Base-by-base conservation (phyloP, 805 yeast genomes). In the Pichia scutulata region DNA sequence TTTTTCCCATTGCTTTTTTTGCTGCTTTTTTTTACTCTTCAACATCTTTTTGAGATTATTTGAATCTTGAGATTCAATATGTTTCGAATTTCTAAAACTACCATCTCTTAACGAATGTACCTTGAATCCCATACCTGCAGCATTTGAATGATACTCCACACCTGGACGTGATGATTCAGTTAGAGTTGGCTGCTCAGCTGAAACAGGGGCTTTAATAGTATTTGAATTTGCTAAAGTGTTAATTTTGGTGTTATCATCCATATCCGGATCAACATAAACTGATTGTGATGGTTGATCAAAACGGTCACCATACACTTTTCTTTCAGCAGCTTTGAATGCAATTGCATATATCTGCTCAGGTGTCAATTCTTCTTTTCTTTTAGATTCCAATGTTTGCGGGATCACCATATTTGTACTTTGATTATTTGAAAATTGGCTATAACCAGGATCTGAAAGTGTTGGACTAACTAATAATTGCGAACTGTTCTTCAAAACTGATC, bases 311-410 rank as follows among this genome's bases (percentile, higher is more conserved):
- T 80, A 80, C 1, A 81, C 85, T 51, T 71, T 78, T 52, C 70
- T 72, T 61, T 73, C 67, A 0, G 87, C 86, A 14, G 76, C 75
- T 54, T 75, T 75, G 53, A 75, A 68, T 0, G 86, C 86, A 55
- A 68, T 67, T 21, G 70, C 71, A 56, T 81, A 81, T 70, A 80
- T 68, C 54, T 80, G 83, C 40, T 72, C 76, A 23, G 75, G 75
- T 25, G 77, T 61, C 41, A 63, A 56, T 41, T 57, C 43, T 2
- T 40, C 44, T 2, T 40, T 40, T 8, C 39, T 48, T 9, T 14
- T 25, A 16, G 40, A 8, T 9, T 43, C 42, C 7, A 12, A 26
- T 4, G 23, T 14, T 6, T 22, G 14, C 5, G 44, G 18, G 13
- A 21, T n/a, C 18, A 9, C n/a, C n/a, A 28, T 28, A 28, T n/a